Conservation (phyloP, 495 filamentous ascomycete species). For the Penicillium coffeae region DNA sequence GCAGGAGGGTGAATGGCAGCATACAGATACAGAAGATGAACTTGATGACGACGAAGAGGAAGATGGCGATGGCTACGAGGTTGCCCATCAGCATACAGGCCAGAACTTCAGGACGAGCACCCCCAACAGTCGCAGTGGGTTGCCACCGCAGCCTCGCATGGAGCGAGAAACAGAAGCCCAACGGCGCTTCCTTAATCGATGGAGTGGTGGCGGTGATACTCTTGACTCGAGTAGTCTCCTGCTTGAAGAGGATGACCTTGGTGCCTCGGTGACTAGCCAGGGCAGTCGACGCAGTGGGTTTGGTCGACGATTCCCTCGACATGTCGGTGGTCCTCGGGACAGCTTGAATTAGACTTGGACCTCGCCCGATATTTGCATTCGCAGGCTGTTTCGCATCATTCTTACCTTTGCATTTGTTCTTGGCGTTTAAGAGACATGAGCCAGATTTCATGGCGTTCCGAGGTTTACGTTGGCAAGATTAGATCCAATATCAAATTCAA, state of each 20-base stretch:
- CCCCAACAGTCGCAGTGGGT: slow-evolving; percentile 28
- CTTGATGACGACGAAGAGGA: slow-evolving; percentile 44
- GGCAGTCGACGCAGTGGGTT: slow-evolving; percentile 36
- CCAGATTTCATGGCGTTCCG: too few species aligned
- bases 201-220: slow-evolving; percentile 44
- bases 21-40: slow-evolving; percentile 81
- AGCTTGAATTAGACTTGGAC: slow-evolving; percentile 28
- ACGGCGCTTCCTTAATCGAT: slow-evolving; percentile 41
- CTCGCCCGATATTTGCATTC: background rate
- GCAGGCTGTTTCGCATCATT: background rate
- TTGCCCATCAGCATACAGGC: slow-evolving; percentile 19
- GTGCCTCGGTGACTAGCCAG: slow-evolving; percentile 41
- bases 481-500: too few species aligned
- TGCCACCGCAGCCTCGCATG: slow-evolving; percentile 19
- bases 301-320: slow-evolving; percentile 33
- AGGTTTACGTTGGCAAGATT: too few species aligned
- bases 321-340: slow-evolving; percentile 38
- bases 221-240: slow-evolving; percentile 41
- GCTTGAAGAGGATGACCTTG: slow-evolving; percentile 40
- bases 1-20: slow-evolving; percentile 50
- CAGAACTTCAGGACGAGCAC: slow-evolving; percentile 39
- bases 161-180: slow-evolving; percentile 40
- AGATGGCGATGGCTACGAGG: slow-evolving; percentile 20
- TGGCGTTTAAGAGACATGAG: too few species aligned
- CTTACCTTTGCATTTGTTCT: background rate